Base-by-base conservation (phyloP, 306 rosid genomes). In the Senna tora region DNA sequence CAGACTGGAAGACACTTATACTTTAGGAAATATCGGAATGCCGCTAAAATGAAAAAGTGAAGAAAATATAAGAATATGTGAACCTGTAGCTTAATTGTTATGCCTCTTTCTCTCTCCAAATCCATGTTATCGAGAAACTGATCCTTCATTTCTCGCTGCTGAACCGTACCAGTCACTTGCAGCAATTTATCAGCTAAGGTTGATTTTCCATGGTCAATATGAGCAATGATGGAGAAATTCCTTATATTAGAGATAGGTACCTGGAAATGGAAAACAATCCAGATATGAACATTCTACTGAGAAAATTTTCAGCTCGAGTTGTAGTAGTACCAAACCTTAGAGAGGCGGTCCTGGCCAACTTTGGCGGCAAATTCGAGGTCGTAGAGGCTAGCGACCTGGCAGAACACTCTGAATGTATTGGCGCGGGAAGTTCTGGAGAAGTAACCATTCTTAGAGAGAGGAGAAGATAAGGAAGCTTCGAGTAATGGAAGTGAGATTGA, bases 111-210 rank as follows among this genome's bases (percentile, higher is more conserved):
- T 67, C 94, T 83, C 87, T 93, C 98, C 67, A 93, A 82, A 82
- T 93, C 98, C 98, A 93, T 90, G 87, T 93, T 93, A 88, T 93
- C 98, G n/a, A 93, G 98, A 76, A 90, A 93, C 71, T 93, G 98
- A 1, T 90, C 97, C 87, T 93, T 93, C 98, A 93, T 93, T 5
- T 93, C 98, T 30, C 98, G 84, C 76, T 87, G 85, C 39, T 83
- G 96, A 3, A 93, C 98, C 15, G 98, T 93, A 9, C 98, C 98
- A 11, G 97, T 93, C 43, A 82, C 80, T 68, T 90, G 93, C 45
- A 93, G 98, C 83, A 93, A 72, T 54, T 93, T 93, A 55, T 93
- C 98, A 0, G 98, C 98, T 25, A 93, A 72, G 34, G 98, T 90
- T 3, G 97, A 93, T 71, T 93, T 93, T 0, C 98, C 98, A 79